Percentiles rank a stretch among this genome's conserved stretches.
Evolutionary conservation across 1,284 basidiomycete species (phyloP).

Genomic region (Cystobasidium slooffiae): DNA sequence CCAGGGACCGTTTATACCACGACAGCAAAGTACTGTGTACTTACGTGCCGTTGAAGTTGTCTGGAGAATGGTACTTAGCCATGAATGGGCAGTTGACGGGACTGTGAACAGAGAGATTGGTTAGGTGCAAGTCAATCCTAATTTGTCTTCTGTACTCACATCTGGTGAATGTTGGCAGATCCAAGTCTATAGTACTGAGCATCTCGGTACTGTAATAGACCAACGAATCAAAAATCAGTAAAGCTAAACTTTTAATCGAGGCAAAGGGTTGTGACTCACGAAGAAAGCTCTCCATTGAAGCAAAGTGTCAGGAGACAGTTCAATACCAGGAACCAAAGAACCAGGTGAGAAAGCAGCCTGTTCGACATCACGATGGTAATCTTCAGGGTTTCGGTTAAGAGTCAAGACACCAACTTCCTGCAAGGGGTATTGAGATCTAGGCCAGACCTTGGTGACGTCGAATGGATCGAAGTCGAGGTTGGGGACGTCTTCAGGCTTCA

Average conservation of each 20-base stretch:
- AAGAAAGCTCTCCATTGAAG: constrained; percentile 56
- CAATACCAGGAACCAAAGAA: constrained; percentile 56
- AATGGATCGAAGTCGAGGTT: constrained; percentile 57
- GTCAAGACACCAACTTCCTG: constrained; percentile 58
- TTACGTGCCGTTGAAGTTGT: constrained; percentile 54
- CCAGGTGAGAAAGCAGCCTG: constrained; percentile 57
- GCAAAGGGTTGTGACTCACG: constrained; percentile 43
- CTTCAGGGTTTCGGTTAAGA: constrained; percentile 58
- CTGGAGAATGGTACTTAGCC: constrained; percentile 52
- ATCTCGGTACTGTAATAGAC: constrained; percentile 52
- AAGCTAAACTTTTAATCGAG: background rate
- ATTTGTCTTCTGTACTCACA: constrained; percentile 44
- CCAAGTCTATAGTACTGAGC: constrained; percentile 54
- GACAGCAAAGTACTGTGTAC: background rate
- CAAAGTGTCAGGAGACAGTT: constrained; percentile 55
- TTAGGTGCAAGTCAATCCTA: background rate
- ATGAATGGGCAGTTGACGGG: constrained; percentile 49
- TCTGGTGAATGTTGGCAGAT: constrained; percentile 56
- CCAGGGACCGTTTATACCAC: no score
- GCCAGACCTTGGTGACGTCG: constrained; percentile 58
- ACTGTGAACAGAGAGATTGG: constrained; percentile 52
- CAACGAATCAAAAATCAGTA: background rate
- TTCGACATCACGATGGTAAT: constrained; percentile 57
- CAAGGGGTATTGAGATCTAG: constrained; percentile 56
- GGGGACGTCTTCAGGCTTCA: constrained; percentile 57